Evolutionary conservation across 208 protist species (phyloP), one percentile per base, ranked within the genome.

Genomic region (Trypanosoma boissoni): DNA sequence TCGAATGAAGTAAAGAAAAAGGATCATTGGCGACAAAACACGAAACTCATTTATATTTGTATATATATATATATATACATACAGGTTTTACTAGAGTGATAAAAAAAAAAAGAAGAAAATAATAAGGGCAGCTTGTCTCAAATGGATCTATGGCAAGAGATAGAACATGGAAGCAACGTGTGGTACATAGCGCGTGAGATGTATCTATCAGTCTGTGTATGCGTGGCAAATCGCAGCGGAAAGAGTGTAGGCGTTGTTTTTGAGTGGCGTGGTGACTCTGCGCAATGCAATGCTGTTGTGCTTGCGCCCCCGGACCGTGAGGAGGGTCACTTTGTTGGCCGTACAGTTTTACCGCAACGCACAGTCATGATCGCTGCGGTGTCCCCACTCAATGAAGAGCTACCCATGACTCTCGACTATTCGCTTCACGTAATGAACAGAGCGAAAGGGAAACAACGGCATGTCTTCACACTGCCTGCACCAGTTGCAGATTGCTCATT

Each of bases 141-240:
- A 31, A 65, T 65, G 58, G 58, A 65, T 56, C 48, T 57, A 28
- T 65, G 58, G 58, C 48, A 65, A 21, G 50, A 65, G 28, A 23
- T 57, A 4, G 44, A 28, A 20, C 46, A 43, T 9, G 58, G 58
- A 4, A 42, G 26, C 21, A 34, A 23, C 10, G 58, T 65, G 5
- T 65, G 51, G 50, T 57, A 50, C 32, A 56, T 65, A 20, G 29
- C 51, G 0, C 34, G 58, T 16, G 50, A 65, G 32, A 41, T 65
- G n/a, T 65, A 65, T 29, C 5, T 41, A 18, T 58, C 50, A 0
- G 20, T 57, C 2, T 65, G 58, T 56, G n/a, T 65, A 12, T 65
- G 58, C 29, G 46, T 65, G 27, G 24, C 58, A 1, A 65, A 65
- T 26, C 58, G 58, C 46, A 26, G 27, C 18, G 5, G 28, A 3